A percentile compares a stretch with the other conserved stretches of the same genome.
Evolutionary conservation across 495 filamentous ascomycete genomes (phyloP).

Genomic region (Neurospora hispaniola): DNA sequence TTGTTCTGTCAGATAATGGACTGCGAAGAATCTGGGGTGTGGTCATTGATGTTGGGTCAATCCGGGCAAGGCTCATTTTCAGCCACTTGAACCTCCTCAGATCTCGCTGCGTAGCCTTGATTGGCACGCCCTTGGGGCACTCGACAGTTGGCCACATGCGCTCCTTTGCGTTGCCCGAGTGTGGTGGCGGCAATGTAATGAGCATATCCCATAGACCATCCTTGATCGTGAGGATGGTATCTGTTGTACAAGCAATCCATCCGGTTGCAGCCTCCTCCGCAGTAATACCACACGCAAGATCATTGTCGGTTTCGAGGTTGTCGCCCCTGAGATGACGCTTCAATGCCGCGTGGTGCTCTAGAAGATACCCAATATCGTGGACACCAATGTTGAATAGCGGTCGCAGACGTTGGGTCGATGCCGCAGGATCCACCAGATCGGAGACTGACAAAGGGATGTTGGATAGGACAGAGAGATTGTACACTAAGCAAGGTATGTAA

Average conservation of each 20-base stretch:
- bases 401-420: conserved; percentile 54
- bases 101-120: conserved; percentile 91
- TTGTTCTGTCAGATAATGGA: not conserved
- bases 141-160: conserved; percentile 70
- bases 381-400: conserved; percentile 86
- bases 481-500: conserved; percentile 47
- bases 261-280: conserved; percentile 46
- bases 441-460: conserved; percentile 56
- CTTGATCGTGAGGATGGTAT: conserved; percentile 81
- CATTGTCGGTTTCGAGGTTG: conserved; percentile 8
- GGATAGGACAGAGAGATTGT: conserved; percentile 84
- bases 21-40: conserved; percentile 15
- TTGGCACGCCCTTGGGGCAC: conserved; percentile 41
- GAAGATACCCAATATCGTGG: conserved; percentile 77
- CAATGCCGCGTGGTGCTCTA: conserved; percentile 37
- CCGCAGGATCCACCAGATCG: conserved; percentile 51
- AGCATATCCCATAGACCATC: conserved; percentile 77
- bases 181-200: conserved; percentile 60
- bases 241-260: conserved; percentile 93
- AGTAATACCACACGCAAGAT: not conserved
- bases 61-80: conserved; percentile 50
- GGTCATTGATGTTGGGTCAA: conserved; percentile 21
- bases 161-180: conserved; percentile 41
- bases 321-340: conserved; percentile 17
- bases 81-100: conserved; percentile 67